A percentile compares a stretch with the other conserved stretches of the same genome.
Conservation (phyloP, 306 rosid species). For the Quercus suber region DNA sequence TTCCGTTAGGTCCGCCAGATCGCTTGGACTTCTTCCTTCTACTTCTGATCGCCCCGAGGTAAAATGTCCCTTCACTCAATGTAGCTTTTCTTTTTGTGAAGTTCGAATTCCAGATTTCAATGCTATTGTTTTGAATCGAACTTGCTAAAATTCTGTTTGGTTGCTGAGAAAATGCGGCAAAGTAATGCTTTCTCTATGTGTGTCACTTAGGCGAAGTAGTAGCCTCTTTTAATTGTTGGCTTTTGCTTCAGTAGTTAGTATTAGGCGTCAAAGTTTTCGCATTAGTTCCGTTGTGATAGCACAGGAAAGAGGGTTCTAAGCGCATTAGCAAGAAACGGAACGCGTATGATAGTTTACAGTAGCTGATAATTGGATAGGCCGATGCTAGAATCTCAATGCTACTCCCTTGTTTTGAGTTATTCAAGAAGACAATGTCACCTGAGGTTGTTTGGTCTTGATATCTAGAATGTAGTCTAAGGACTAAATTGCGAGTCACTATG, state of each 20-base stretch:
- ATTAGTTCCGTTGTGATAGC: not conserved
- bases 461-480: not conserved
- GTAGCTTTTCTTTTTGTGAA: slow-evolving; percentile 4
- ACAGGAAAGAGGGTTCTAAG: not conserved
- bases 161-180: not conserved
- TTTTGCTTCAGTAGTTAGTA: not conserved
- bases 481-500: no score
- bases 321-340: not conserved
- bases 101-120: no score
- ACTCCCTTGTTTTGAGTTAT: no score
- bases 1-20: slow-evolving; percentile 96
- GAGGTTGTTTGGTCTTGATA: not conserved
- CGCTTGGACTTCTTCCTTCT: slow-evolving; percentile 88
- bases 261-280: no score
- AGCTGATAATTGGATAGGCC: not conserved
- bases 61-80: slow-evolving; percentile 2
- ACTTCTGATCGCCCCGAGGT: slow-evolving; percentile 96
- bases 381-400: not conserved
- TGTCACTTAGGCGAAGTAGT: not conserved
- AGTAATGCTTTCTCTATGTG: not conserved
- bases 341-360: not conserved
- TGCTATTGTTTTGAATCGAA: not conserved
- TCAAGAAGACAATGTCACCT: not conserved
- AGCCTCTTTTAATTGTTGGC: not conserved
- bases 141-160: not conserved